Percentiles rank a stretch among this genome's conserved stretches.
Conservation (phyloP, 2,329 filamentous ascomycete genomes). For the Pseudogymnoascus sp. region DNA sequence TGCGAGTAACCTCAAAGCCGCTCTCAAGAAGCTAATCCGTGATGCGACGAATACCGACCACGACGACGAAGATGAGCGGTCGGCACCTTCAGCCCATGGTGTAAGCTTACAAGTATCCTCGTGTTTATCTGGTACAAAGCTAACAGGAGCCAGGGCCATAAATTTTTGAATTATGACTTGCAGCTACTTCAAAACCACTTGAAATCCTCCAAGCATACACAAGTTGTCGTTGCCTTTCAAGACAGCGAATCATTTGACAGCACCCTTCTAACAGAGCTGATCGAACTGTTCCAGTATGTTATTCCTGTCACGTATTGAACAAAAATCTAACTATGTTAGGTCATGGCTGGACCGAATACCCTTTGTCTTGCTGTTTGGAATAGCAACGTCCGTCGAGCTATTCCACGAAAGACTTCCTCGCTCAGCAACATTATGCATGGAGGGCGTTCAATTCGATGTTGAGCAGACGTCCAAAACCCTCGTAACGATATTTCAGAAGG, state of each 20-base stretch:
- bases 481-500: slow-evolving; percentile 61
- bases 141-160: slow-evolving; percentile 41
- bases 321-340: slow-evolving; percentile 25
- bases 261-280: slow-evolving; percentile 60
- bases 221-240: slow-evolving; percentile 65
- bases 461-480: slow-evolving; percentile 64
- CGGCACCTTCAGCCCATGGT: slow-evolving; percentile 38
- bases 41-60: slow-evolving; percentile 49
- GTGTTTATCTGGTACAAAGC: slow-evolving; percentile 8
- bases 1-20: slow-evolving; percentile 63
- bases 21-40: slow-evolving; percentile 64
- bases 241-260: slow-evolving; percentile 78
- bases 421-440: slow-evolving; percentile 56
- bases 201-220: slow-evolving; percentile 42
- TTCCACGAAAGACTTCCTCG: slow-evolving; percentile 68
- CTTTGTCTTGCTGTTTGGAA: slow-evolving; percentile 68
- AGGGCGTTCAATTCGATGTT: slow-evolving; percentile 69
- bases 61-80: slow-evolving; percentile 44
- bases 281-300: slow-evolving; percentile 58
- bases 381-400: slow-evolving; percentile 74
- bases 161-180: slow-evolving; percentile 70
- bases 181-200: slow-evolving; percentile 58
- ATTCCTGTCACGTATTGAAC: neutral
- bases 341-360: slow-evolving; percentile 69
- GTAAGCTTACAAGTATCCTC: slow-evolving; percentile 31